Evolutionary conservation across 2,329 filamentous ascomycete species (phyloP).

Genomic region (Zarea fungicola): DNA sequence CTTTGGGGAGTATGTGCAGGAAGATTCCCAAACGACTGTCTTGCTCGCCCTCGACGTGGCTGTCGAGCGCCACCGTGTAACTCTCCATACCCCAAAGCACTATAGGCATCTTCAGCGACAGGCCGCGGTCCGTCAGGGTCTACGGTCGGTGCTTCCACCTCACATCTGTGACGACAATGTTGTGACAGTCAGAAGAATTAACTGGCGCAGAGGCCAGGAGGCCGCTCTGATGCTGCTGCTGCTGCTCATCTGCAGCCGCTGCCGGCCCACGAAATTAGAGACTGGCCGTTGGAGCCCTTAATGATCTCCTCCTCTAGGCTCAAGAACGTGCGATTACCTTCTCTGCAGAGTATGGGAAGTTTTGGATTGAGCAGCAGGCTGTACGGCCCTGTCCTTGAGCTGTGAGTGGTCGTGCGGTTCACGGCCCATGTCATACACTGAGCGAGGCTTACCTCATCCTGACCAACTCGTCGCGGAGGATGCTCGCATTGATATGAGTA

Average conservation of each 20-base stretch:
- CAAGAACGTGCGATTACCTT: slow-evolving; percentile 15
- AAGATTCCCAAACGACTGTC: slow-evolving; percentile 10
- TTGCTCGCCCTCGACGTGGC: not conserved
- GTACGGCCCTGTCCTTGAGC: slow-evolving; percentile 22
- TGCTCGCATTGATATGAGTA: not conserved
- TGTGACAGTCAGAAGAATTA: slow-evolving; percentile 5
- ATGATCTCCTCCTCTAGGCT: slow-evolving; percentile 22
- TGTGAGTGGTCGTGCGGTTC: slow-evolving; percentile 17
- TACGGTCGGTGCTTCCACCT: slow-evolving; percentile 8
- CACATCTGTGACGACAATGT: not conserved
- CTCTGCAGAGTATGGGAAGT: slow-evolving; percentile 24
- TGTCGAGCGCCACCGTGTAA: slow-evolving; percentile 11
- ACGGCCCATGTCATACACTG: slow-evolving; percentile 22
- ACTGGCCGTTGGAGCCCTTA: slow-evolving; percentile 16
- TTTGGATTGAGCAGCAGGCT: slow-evolving; percentile 22
- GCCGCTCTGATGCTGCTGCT: not conserved
- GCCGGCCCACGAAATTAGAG: slow-evolving; percentile 20
- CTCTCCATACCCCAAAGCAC: slow-evolving; percentile 12
- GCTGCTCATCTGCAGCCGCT: not conserved
- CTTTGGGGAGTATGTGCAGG: slow-evolving; percentile 3
- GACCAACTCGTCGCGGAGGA: slow-evolving; percentile 12
- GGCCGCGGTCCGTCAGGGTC: slow-evolving; percentile 10
- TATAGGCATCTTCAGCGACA: slow-evolving; percentile 11
- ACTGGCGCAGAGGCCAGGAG: not conserved
- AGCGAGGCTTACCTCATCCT: slow-evolving; percentile 13